Evolutionary conservation across 1,284 basidiomycete species (phyloP).

Genomic region (Cryptococcus sp.): DNA sequence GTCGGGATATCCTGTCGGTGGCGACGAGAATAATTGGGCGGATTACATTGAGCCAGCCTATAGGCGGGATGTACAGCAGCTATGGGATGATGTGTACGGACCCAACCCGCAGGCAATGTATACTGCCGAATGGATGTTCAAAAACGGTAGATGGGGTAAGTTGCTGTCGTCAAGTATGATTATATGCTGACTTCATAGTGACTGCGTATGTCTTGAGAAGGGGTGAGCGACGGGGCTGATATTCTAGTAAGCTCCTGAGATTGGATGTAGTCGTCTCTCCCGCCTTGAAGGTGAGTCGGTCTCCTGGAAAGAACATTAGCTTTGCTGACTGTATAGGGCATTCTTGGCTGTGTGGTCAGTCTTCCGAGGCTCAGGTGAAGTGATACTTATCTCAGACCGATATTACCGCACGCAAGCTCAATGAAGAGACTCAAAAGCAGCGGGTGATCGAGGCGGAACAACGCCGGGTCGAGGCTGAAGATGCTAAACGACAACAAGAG

Average conservation of each 20-base stretch:
- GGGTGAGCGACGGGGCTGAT: conserved; percentile 4
- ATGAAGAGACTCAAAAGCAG: conserved; percentile 37
- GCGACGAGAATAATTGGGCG: conserved; percentile 27
- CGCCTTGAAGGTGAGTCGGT: conserved; percentile 11
- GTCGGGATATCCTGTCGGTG: conserved; percentile 21
- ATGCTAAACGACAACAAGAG: conserved; percentile 43
- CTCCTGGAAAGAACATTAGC: neutral
- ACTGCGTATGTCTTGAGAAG: neutral
- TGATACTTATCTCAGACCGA: conserved; percentile 18
- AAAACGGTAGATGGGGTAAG: conserved; percentile 31
- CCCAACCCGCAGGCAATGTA: conserved; percentile 4
- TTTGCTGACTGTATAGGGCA: conserved; percentile 11
- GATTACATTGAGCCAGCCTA: conserved; percentile 21
- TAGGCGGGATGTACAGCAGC: conserved; percentile 7
- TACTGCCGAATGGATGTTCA: conserved; percentile 26
- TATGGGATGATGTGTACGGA: conserved; percentile 22
- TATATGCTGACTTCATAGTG: neutral
- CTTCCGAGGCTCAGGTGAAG: neutral
- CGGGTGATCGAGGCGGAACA: conserved; percentile 42
- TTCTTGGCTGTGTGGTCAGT: conserved; percentile 31
- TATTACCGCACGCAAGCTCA: conserved; percentile 41
- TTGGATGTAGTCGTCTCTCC: conserved; percentile 23
- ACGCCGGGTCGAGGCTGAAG: conserved; percentile 42
- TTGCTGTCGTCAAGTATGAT: neutral
- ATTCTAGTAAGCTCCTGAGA: conserved; percentile 27